Base-by-base conservation (phyloP, 331 rosid species). In the Quercus lobata region DNA sequence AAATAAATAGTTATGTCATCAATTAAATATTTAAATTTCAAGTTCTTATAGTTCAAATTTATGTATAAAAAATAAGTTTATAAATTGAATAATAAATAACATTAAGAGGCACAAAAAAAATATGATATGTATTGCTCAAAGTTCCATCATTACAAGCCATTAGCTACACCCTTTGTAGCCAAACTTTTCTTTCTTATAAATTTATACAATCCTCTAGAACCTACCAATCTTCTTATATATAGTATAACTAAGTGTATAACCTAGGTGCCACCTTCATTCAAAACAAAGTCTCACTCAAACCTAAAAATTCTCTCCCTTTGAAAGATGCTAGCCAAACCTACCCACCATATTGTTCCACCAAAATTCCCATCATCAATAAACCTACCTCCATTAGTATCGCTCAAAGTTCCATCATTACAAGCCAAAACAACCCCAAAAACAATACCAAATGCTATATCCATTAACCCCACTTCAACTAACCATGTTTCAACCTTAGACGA, bases 321-420 rank as follows among this genome's bases (percentile, higher is more conserved):
- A 78, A 85, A 76, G 83, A 92, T 94, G 97, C 86, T 87, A 35
- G 83, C 87, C 80, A 89, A 83, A 70, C 74, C 80, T 30, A 58
- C 75, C 52, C 78, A 70, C 63, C 72, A 30, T 9, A 27, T 65
- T 69, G 46, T 74, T 56, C 86, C 85, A 16, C 68, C 83, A 69
- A 53, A 16, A 24, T 82, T 85, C 78, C 84, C 90, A 37, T 78
- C 88, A 6, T 72, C 87, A 53, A 32, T 75, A 46, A 86, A 79
- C 17, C 71, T 84, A 35, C 84, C 82, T n/a, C 76, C 87, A 35
- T 76, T 82, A 32, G 75, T 66, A 44, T 81, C 70, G 69, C 29
- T 52, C 63, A 69, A 72, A 7, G 19, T 79, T 69, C 35, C 52
- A 9, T 83, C 79, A 14, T 49, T 49, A 41, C 37, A 79, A 0